A percentile compares a stretch with the other conserved stretches of the same genome.
Conservation (phyloP, 306 rosid species). For the Glycine latifolia region DNA sequence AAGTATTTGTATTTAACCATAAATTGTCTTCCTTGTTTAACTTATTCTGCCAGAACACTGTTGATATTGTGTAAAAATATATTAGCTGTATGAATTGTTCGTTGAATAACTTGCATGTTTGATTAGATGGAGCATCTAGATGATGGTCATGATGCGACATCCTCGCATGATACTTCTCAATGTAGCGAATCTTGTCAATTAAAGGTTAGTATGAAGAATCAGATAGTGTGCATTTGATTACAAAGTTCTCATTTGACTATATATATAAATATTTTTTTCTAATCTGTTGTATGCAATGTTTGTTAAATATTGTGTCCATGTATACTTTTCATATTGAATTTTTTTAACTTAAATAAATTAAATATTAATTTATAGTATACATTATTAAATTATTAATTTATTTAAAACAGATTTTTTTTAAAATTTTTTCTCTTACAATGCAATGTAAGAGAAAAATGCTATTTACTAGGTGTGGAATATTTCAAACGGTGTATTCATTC, state of each 20-base stretch:
- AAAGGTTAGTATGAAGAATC: conserved; percentile 65
- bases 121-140: conserved; percentile 66
- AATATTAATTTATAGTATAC: too few species aligned
- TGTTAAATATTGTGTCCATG: background rate
- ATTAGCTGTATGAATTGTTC: conserved; percentile 37
- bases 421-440: background rate
- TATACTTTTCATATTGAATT: background rate
- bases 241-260: conserved; percentile 12
- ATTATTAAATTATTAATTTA: too few species aligned
- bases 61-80: conserved; percentile 21
- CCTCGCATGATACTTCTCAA: conserved; percentile 44
- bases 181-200: conserved; percentile 66
- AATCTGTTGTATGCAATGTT: conserved; percentile 11
- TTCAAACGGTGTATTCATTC: conserved; percentile 27
- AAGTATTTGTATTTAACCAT: conserved; percentile 61
- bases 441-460: background rate
- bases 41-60: conserved; percentile 39
- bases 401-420: too few species aligned
- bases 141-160: conserved; percentile 43
- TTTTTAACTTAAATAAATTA: too few species aligned
- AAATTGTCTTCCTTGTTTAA: conserved; percentile 38
- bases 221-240: conserved; percentile 31
- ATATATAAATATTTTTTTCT: conserved; percentile 21
- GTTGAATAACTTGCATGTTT: conserved; percentile 42
- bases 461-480: background rate